Base-by-base conservation (phyloP, 2,329 filamentous ascomycete species). In the Neofusicoccum parvum region DNA sequence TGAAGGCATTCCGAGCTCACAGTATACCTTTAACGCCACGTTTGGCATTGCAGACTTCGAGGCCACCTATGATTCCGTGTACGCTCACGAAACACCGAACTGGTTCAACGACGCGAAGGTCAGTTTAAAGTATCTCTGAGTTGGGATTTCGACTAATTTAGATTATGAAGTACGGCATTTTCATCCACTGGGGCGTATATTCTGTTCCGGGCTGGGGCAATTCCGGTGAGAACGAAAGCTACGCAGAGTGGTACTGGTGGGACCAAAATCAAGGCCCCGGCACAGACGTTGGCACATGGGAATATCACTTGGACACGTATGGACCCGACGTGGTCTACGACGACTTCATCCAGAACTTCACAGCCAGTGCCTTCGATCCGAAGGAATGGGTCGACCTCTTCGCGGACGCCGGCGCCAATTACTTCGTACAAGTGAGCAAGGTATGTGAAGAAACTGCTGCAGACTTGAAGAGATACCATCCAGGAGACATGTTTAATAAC, bases 101-200 rank as follows among this genome's bases (percentile, higher is more conserved):
- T 87, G 86, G 85, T 88, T 81, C 67, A 78, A 84, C 62, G 78
- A 81, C 49, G 82, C 78, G 15, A 88, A 32, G 27, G 27, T 32
- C 27, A 32, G 27, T 32, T 32, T 2, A 5, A 7, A 32, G 27
- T 32, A 7, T 32, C 6, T 7, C 27, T 32, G 5, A 23, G 5
- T 32, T 7, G 5, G 27, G 27, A 7, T 5, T 32, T 32, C 6
- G 6, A 32, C 27, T 32, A 32, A 32, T 5, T 2, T 32, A 7
- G 27, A 32, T 32, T 7, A 32, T 32, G 27, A 32, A 88, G 66
- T 88, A 79, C 68, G 86, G 86, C 0, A 87, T 88, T 39, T 87
- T 88, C 69, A 84, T 87, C 45, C 86, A 87, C 67, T 87, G 86
- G 84, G 85, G 85, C 0, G 76, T 81, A 0, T 88, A 86, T 68